These are phyloP conservation scores for Ophiostoma pallidulum DNA, from an alignment of 2,329 filamentous ascomycete genomes.

Conservation along the genomic window DNA sequence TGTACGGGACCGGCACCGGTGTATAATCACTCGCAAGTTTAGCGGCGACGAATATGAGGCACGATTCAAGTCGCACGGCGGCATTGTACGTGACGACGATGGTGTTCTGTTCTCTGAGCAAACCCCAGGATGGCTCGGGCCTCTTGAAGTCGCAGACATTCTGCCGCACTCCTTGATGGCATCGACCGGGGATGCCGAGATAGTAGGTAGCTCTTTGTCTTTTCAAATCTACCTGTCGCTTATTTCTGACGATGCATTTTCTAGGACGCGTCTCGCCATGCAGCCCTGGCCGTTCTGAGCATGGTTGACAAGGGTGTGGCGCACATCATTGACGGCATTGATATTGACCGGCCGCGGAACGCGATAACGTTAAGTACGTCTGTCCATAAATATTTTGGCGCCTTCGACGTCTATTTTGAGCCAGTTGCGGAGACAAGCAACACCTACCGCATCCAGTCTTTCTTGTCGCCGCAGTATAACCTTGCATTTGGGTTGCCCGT, in stretches of 20 bases:
- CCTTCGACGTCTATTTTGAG: constrained; percentile 25
- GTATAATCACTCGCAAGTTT: constrained; percentile 21
- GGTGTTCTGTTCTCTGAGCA: constrained; percentile 15
- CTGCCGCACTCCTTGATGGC: constrained; percentile 3
- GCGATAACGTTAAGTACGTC: constrained; percentile 25
- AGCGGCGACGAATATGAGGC: constrained; percentile 9
- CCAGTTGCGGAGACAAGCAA: constrained; percentile 17
- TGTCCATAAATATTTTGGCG: constrained; percentile 24
- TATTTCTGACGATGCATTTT: constrained; percentile 8
- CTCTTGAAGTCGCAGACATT: constrained; percentile 19
- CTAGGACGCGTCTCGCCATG: constrained; percentile 20
- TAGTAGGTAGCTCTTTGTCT: neutral
- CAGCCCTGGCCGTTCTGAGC: constrained; percentile 29
- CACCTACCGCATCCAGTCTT: constrained; percentile 22
- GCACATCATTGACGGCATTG: constrained; percentile 28
- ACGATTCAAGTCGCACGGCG: constrained; percentile 10
- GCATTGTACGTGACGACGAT: constrained; percentile 20
- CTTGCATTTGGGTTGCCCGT: neutral
- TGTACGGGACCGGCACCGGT: constrained; percentile 22
- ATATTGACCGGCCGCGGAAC: constrained; percentile 32
- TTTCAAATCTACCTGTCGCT: neutral
- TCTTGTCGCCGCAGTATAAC: constrained; percentile 12
- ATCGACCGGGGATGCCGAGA: neutral
- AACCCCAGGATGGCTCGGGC: neutral
- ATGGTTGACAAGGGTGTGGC: constrained; percentile 31